A percentile compares a stretch with the other conserved stretches of the same genome.
phyloP scores from a whole-genome alignment of 495 filamentous ascomycete species.

The Aspergillus steynii region DNA sequence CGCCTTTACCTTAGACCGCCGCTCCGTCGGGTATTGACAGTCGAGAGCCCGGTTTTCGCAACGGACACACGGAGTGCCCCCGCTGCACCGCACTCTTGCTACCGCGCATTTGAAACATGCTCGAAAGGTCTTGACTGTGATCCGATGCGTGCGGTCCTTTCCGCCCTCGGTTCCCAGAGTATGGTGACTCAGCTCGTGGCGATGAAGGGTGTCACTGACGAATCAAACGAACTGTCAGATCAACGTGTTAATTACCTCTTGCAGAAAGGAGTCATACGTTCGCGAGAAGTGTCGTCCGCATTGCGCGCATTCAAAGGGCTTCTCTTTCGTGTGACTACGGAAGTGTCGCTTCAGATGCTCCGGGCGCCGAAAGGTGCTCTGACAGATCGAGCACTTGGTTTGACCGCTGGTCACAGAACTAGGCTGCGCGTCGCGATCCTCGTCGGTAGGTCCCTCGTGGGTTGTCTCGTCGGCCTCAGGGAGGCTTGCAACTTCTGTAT shows the following conservation, averaged over 20 bases:
- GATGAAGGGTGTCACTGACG: constrained; percentile 54
- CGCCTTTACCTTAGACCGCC: constrained; percentile 41
- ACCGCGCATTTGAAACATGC: constrained; percentile 58
- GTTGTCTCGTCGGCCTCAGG: constrained; percentile 16
- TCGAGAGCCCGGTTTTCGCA: constrained; percentile 52
- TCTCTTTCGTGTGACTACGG: constrained; percentile 69
- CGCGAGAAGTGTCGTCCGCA: constrained; percentile 68
- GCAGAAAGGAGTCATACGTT: constrained; percentile 38
- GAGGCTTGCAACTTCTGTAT: constrained; percentile 19
- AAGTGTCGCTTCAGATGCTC: constrained; percentile 75
- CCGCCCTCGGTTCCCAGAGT: constrained; percentile 37
- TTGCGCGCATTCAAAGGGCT: constrained; percentile 65
- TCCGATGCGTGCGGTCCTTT: constrained; percentile 41
- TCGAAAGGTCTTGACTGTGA: constrained; percentile 49
- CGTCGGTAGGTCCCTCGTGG: constrained; percentile 18
- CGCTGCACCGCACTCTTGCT: constrained; percentile 57
- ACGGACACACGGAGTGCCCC: constrained; percentile 51
- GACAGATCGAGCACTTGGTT: constrained; percentile 50
- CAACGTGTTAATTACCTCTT: not conserved
- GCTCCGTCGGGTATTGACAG: constrained; percentile 52
- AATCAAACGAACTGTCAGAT: not conserved
- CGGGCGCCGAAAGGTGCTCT: constrained; percentile 61
- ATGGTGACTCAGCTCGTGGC: constrained; percentile 56
- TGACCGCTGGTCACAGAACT: constrained; percentile 21
- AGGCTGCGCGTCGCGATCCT: constrained; percentile 24